These are phyloP conservation scores for Claviceps cyperi DNA, from an alignment of 2,329 filamentous ascomycete species.

Conservation along the genomic window DNA sequence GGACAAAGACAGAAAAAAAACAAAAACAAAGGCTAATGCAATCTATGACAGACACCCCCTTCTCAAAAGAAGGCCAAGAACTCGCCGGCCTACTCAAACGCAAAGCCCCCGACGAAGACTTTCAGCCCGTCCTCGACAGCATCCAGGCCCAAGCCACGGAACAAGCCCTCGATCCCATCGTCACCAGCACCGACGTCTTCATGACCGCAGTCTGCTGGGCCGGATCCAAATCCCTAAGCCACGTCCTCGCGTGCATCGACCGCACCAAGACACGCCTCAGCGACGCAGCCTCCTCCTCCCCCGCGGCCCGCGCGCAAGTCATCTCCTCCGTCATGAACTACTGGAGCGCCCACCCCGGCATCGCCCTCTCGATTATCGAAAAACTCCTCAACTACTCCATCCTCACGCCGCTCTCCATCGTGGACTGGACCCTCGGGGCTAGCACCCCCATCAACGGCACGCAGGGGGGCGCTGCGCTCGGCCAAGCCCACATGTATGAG, in stretches of 20 bases:
- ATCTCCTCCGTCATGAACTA: constrained; percentile 82
- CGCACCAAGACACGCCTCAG: constrained; percentile 81
- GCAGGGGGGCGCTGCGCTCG: constrained; percentile 50
- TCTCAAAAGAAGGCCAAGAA: constrained; percentile 70
- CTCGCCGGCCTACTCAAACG: constrained; percentile 65
- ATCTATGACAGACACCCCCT: constrained; percentile 51
- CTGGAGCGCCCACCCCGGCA: constrained; percentile 84
- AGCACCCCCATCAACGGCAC: constrained; percentile 31
- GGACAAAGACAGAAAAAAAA: no score
- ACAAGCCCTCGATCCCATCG: constrained; percentile 59
- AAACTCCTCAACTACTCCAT: constrained; percentile 97
- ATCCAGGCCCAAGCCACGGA: constrained; percentile 69
- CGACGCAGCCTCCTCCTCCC: constrained; percentile 59
- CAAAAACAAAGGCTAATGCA: no score
- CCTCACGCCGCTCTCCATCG: constrained; percentile 67
- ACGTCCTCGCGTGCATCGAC: constrained; percentile 91
- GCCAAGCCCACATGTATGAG: constrained; percentile 70
- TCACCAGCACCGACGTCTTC: constrained; percentile 85
- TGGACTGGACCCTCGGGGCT: constrained; percentile 76
- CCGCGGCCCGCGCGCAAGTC: constrained; percentile 71
- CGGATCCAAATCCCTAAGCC: constrained; percentile 88
- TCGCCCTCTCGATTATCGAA: constrained; percentile 84
- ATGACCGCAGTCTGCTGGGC: constrained; percentile 87
- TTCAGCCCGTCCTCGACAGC: constrained; percentile 64
- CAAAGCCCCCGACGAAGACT: constrained; percentile 74